phyloP scores from a whole-genome alignment of 768 basidiomycete genomes.

The Russula virescens region DNA sequence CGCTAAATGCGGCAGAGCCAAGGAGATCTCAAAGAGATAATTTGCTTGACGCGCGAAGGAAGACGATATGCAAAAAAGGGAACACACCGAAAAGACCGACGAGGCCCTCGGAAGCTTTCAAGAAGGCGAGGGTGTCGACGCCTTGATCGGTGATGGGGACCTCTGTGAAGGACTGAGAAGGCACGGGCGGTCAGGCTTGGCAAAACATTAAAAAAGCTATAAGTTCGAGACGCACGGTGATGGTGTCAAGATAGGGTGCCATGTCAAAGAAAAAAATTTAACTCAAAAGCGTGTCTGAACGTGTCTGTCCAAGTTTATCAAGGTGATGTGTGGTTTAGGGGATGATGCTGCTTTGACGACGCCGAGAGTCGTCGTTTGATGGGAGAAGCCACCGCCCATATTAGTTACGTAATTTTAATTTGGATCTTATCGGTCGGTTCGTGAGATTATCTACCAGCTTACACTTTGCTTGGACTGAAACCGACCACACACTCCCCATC shows the following conservation, averaged over 20 bases:
- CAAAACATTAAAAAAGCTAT: not conserved
- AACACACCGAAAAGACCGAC: constrained; percentile 83
- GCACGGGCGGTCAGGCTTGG: not conserved
- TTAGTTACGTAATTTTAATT: constrained; percentile 16
- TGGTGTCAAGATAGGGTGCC: constrained; percentile 70
- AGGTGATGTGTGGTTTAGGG: not conserved
- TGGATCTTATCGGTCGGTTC: constrained; percentile 21
- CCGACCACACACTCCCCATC: not conserved
- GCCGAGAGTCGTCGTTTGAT: not conserved
- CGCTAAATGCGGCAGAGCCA: constrained; percentile 73
- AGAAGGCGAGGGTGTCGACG: constrained; percentile 81
- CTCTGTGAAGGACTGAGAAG: constrained; percentile 80
- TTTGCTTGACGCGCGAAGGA: not conserved
- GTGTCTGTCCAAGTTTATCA: constrained; percentile 18
- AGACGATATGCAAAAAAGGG: not conserved
- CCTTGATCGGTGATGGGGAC: constrained; percentile 83
- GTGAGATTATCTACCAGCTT: not conserved
- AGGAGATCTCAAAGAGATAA: constrained; percentile 56
- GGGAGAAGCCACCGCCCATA: not conserved
- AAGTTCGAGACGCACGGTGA: constrained; percentile 45
- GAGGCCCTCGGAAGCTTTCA: constrained; percentile 84
- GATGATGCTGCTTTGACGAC: not conserved
- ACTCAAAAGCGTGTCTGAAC: not conserved
- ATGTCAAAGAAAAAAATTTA: constrained; percentile 36
- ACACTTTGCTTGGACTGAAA: too few relatives aligned